Evolutionary conservation across 257 asterid species (phyloP), one percentile per base, ranked within the genome.

Genomic region (Capsicum chinense): DNA sequence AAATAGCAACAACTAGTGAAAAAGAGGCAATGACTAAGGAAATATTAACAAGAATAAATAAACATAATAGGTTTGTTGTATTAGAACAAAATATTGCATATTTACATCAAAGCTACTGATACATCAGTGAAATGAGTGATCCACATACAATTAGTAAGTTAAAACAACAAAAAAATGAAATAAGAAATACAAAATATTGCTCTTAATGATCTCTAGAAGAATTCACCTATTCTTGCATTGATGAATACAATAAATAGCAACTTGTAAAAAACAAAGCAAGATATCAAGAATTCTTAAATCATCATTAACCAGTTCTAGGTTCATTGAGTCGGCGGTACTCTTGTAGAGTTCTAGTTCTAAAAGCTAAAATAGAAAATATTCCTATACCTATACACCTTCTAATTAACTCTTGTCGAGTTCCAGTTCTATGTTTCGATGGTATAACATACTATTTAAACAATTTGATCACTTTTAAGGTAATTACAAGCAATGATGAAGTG

Each of bases 31-130:
- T 26, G 33, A 26, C 33, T 26, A 26, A 26, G 2, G 2, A 52
- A 56, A 78, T 54, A 26, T 35, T 78, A 78, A 33, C 33, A 78
- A 33, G 50, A 78, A 78, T 78, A 33, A 35, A 76, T 54, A 60
- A 59, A 42, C 9, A 26, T 12, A 50, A 54, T 39, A 44, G 13
- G 47, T 58, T 50, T 14, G 76, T 12, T 19, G 52, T 21, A 7
- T 15, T 37, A 17, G 15, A 73, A 64, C 11, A 17, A 79, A 12
- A 54, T 13, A 81, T 21, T 44, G 42, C 69, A 37, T 16, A 4
- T 42, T 83, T 9, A 70, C 67, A 59, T 35, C 60, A 58, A 10
- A 76, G 47, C 81, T 54, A 76, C 64, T 78, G 60, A 15, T 78
- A 33, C 82, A 15, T 76, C 50, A 33, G 64, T 54, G 21, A 78